Percentiles rank a stretch among this genome's conserved stretches.
Evolutionary conservation across 108 stramenopile genomes (phyloP).

Genomic region (Schizochytrium sp.): DNA sequence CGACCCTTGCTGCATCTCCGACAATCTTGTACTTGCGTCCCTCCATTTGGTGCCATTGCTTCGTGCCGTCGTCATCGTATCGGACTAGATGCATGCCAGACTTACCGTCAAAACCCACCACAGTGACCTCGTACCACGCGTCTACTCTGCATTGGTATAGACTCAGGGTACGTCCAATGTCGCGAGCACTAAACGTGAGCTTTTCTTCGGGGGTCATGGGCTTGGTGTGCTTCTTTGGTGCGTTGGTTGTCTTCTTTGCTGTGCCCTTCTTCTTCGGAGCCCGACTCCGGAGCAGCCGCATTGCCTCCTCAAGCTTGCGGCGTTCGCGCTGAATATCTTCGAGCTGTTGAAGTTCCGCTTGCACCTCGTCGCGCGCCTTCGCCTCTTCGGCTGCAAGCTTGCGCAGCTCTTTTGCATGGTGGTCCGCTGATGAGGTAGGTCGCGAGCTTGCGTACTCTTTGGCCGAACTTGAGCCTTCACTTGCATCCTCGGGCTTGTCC

Average conservation of each 20-base stretch:
- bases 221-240: not conserved
- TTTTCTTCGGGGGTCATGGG: not conserved
- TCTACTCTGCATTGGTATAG: not conserved
- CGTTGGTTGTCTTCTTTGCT: not conserved
- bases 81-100: not conserved
- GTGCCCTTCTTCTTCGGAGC: not conserved
- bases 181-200: not conserved
- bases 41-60: conserved; percentile 15
- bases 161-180: not conserved
- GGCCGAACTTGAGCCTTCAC: not conserved
- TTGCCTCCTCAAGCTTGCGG: not conserved
- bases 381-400: not conserved
- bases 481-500: not conserved
- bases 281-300: not conserved
- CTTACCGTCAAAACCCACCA: not conserved
- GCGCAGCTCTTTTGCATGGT: not conserved
- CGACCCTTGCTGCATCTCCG: not conserved
- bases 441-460: not conserved
- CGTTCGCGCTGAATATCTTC: not conserved
- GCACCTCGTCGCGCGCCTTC: not conserved
- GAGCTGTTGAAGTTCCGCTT: not conserved
- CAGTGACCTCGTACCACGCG: not conserved
- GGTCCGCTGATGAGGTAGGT: not conserved
- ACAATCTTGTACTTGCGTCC: not conserved
- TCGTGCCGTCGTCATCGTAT: not conserved